A percentile compares a stretch with the other conserved stretches of the same genome.
Evolutionary conservation across 768 basidiomycete genomes (phyloP).

Genomic region (Kondoa malvinella): DNA sequence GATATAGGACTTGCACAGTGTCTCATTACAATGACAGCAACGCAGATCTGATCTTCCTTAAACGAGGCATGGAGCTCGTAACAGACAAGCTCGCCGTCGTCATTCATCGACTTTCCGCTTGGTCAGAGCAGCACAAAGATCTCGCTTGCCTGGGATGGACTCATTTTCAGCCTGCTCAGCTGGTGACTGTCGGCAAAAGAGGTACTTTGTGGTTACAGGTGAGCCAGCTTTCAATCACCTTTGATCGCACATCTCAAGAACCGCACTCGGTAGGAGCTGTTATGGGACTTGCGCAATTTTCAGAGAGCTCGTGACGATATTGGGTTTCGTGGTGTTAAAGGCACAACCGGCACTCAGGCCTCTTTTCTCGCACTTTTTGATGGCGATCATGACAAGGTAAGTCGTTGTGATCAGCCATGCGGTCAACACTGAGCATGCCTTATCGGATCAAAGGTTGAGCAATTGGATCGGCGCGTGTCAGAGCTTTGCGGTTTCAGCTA

Average conservation of each 20-base stretch:
- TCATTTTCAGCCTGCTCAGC: constrained; percentile 95
- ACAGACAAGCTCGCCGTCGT: constrained; percentile 74
- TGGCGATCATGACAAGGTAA: constrained; percentile 78
- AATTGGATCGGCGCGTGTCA: constrained; percentile 74
- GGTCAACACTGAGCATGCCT: not conserved
- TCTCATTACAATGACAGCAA: too few relatives aligned
- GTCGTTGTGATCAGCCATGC: constrained; percentile 7
- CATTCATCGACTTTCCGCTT: constrained; percentile 68
- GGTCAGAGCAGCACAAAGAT: constrained; percentile 68
- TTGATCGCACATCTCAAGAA: not conserved
- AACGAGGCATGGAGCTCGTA: constrained; percentile 64
- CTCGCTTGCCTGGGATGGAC: constrained; percentile 93
- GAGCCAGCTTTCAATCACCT: constrained; percentile 12
- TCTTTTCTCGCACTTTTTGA: constrained; percentile 88
- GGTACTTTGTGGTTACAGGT: constrained; percentile 93
- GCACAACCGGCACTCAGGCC: constrained; percentile 97
- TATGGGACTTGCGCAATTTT: constrained; percentile 92
- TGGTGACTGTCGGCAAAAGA: constrained; percentile 94
- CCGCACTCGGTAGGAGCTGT: too few relatives aligned
- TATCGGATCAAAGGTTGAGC: constrained; percentile 47
- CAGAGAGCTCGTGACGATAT: constrained; percentile 75
- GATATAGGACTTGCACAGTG: too few relatives aligned
- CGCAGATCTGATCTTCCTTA: constrained; percentile 93
- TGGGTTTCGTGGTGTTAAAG: constrained; percentile 95
- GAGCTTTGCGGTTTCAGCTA: constrained; percentile 80